Evolutionary conservation across 257 asterid species (phyloP).

Genomic region (Solanum bukasovii): DNA sequence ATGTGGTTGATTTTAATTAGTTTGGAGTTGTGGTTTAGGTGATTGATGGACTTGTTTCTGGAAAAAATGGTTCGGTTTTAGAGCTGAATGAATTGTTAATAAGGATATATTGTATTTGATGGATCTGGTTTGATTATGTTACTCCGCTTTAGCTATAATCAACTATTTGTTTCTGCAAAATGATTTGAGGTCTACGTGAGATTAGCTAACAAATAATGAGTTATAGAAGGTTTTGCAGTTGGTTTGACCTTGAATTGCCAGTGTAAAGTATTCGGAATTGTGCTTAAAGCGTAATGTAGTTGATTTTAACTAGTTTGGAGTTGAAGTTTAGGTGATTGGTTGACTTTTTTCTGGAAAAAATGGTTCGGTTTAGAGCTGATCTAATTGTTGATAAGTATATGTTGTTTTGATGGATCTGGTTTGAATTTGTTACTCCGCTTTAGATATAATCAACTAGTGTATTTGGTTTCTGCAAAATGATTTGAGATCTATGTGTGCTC

Average conservation of each 20-base stretch:
- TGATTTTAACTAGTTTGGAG: neutral
- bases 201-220: neutral
- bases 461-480: neutral
- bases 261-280: neutral
- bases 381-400: neutral
- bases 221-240: neutral
- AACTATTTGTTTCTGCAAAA: neutral
- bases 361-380: neutral
- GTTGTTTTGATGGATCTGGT: neutral
- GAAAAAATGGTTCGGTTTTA: neutral
- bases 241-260: neutral
- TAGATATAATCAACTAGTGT: neutral
- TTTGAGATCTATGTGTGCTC: neutral
- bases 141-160: neutral
- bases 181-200: neutral
- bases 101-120: neutral
- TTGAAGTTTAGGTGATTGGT: neutral
- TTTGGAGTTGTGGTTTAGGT: neutral
- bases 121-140: neutral
- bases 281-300: neutral
- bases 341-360: neutral
- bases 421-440: neutral
- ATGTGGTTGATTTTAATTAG: neutral
- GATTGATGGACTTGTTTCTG: neutral
- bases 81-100: neutral